A percentile compares a stretch with the other conserved stretches of the same genome.
Conservation (phyloP, 2,329 filamentous ascomycete species). For the Diplodia intermedia region DNA sequence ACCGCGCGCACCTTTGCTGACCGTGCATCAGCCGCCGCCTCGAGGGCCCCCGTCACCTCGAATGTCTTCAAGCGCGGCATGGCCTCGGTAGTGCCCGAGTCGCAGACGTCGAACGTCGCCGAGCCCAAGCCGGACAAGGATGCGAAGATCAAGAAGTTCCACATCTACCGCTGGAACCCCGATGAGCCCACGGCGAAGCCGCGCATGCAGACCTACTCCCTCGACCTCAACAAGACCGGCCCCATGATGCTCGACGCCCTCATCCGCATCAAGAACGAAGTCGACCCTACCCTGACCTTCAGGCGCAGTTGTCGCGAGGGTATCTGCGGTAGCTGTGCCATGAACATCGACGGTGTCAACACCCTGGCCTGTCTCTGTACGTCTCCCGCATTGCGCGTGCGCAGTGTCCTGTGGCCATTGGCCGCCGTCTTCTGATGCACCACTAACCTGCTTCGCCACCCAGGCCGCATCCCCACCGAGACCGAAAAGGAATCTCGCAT, state of each 20-base stretch:
- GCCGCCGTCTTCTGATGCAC: not conserved
- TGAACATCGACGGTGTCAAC: conserved; percentile 99
- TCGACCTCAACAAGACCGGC: conserved; percentile 98
- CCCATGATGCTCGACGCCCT: conserved; percentile 98
- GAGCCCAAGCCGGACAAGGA: conserved; percentile 65
- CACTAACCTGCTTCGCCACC: conserved; percentile 21
- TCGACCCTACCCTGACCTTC: conserved; percentile 96
- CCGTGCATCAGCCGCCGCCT: conserved; percentile 40
- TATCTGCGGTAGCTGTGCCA: conserved; percentile 97
- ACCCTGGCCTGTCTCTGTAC: conserved; percentile 96
- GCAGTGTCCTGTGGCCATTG: not conserved
- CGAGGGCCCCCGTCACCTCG: conserved; percentile 44
- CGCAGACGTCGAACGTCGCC: conserved; percentile 65
- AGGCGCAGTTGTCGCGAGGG: conserved; percentile 95
- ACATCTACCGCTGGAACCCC: conserved; percentile 99
- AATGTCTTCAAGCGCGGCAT: conserved; percentile 42
- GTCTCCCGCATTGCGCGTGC: not conserved
- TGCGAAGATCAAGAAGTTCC: conserved; percentile 86
- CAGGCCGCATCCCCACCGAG: conserved; percentile 92
- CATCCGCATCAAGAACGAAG: conserved; percentile 98
- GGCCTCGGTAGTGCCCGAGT: conserved; percentile 54
- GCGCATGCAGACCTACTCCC: conserved; percentile 89
- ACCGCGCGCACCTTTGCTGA: conserved; percentile 20
- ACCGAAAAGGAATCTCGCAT: conserved; percentile 83
- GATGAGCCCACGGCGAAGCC: conserved; percentile 93